phyloP scores from a whole-genome alignment of 1,284 basidiomycete species.

The Pascua sp. region DNA sequence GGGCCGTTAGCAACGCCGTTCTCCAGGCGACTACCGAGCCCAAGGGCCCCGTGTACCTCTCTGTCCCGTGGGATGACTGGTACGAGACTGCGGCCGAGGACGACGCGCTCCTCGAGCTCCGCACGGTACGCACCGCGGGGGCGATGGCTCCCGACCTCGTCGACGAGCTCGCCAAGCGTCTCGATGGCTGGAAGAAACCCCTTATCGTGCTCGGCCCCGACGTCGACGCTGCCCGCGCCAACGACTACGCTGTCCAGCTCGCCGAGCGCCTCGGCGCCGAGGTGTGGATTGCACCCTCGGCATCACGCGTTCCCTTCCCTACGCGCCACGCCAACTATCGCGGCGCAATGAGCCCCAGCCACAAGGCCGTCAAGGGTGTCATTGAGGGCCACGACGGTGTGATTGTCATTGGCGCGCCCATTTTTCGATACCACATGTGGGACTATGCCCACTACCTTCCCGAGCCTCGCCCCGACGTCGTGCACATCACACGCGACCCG shows the following conservation, averaged over 20 bases:
- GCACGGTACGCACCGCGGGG: neutral
- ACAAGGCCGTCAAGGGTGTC: conserved; percentile 1
- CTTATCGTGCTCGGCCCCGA: conserved; percentile 14
- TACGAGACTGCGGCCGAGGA: neutral
- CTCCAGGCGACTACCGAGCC: conserved; percentile 7
- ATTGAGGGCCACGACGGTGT: conserved; percentile 10
- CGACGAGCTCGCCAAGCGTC: neutral
- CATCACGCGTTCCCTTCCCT: conserved; percentile 9
- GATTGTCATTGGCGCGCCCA: conserved; percentile 10
- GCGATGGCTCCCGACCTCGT: neutral
- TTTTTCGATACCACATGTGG: conserved; percentile 14
- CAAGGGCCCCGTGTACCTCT: conserved; percentile 10
- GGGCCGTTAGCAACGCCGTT: conserved; percentile 6
- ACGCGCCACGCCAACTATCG: conserved; percentile 8
- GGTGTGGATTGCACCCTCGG: conserved; percentile 12
- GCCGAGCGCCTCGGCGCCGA: conserved; percentile 9
- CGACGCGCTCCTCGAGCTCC: conserved; percentile 2
- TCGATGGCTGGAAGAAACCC: neutral
- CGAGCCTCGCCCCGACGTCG: neutral
- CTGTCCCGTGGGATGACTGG: conserved; percentile 16
- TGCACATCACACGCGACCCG: conserved; percentile 10
- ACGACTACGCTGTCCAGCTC: neutral
- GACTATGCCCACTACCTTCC: conserved; percentile 6
- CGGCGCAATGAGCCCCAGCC: conserved; percentile 8
- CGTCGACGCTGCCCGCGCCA: conserved; percentile 6